These are phyloP conservation scores for Agrocybe chaxingu DNA, from an alignment of 768 basidiomycete species.

Conservation along the genomic window DNA sequence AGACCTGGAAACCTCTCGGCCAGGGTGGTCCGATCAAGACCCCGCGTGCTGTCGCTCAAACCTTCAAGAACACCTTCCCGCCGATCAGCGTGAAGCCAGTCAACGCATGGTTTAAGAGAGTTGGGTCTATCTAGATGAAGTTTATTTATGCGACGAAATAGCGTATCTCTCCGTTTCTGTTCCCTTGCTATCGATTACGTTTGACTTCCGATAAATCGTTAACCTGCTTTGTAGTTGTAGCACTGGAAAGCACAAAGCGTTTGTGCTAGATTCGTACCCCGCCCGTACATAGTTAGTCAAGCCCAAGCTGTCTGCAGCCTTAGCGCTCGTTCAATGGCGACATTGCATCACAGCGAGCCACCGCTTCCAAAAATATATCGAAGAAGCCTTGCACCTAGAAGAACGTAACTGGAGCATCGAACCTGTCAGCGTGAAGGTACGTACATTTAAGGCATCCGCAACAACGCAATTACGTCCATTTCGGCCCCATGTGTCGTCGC, in stretches of 20 bases:
- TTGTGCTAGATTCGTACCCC: neutral
- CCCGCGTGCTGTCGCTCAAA: conserved; percentile 13
- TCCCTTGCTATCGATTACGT: neutral
- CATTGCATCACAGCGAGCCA: conserved; percentile 52
- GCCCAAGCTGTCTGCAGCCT: no score
- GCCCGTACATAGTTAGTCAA: no score
- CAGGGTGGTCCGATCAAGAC: conserved; percentile 5
- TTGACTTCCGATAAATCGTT: neutral
- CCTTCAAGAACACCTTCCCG: conserved; percentile 1
- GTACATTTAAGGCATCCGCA: conserved; percentile 63
- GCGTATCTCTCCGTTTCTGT: no score
- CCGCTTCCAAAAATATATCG: conserved; percentile 56
- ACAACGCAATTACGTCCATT: conserved; percentile 76
- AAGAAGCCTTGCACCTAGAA: conserved; percentile 64
- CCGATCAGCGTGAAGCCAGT: conserved; percentile 23
- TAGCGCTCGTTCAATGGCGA: conserved; percentile 52
- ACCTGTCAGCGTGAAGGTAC: conserved; percentile 17
- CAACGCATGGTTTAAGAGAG: conserved; percentile 31
- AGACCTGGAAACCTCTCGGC: conserved; percentile 21
- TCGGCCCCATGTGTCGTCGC: conserved; percentile 69
- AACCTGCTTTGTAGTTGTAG: conserved; percentile 1
- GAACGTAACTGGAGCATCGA: neutral
- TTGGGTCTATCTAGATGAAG: conserved; percentile 17
- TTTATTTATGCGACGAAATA: neutral
- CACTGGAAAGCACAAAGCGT: neutral